phyloP scores from a whole-genome alignment of 1,284 basidiomycete genomes.

The Pterula multifida region DNA sequence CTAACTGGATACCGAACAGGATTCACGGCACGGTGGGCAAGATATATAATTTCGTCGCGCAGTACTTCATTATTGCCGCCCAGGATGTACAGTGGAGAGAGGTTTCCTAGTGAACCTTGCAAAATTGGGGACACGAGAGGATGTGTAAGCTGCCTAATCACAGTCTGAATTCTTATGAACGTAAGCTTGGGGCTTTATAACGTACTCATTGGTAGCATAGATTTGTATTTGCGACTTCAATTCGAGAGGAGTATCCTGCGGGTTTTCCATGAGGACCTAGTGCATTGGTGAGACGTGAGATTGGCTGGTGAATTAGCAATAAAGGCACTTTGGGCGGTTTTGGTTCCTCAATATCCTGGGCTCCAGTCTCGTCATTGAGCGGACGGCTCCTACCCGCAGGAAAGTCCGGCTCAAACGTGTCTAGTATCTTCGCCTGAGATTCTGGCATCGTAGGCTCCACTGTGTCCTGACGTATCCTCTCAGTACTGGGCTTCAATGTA shows the following conservation, averaged over 20 bases:
- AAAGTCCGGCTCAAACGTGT: conserved; percentile 1
- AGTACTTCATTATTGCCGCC: conserved; percentile 73
- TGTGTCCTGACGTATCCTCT: conserved; percentile 16
- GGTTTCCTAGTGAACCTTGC: conserved; percentile 69
- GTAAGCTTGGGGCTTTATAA: neutral
- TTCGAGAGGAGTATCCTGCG: conserved; percentile 32
- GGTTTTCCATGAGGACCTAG: conserved; percentile 33
- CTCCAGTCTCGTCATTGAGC: conserved; percentile 6
- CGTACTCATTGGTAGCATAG: conserved; percentile 69
- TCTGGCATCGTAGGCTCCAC: conserved; percentile 8
- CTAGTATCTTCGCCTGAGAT: conserved; percentile 12
- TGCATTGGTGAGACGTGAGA: neutral
- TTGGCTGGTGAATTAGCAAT: neutral
- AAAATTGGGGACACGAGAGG: conserved; percentile 72
- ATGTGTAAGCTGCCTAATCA: conserved; percentile 66
- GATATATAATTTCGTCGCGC: conserved; percentile 72
- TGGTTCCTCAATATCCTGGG: conserved; percentile 33
- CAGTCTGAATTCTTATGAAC: neutral
- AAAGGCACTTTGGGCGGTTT: conserved; percentile 45
- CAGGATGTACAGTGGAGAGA: conserved; percentile 74
- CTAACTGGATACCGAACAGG: conserved; percentile 60
- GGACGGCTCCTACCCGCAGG: neutral
- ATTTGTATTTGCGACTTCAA: conserved; percentile 65
- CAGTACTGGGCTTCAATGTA: conserved; percentile 25
- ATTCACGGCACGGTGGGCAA: conserved; percentile 76